A percentile compares a stretch with the other conserved stretches of the same genome.
Conservation (phyloP, 805 yeast species). For the Saccharomycopsis guyanensis region DNA sequence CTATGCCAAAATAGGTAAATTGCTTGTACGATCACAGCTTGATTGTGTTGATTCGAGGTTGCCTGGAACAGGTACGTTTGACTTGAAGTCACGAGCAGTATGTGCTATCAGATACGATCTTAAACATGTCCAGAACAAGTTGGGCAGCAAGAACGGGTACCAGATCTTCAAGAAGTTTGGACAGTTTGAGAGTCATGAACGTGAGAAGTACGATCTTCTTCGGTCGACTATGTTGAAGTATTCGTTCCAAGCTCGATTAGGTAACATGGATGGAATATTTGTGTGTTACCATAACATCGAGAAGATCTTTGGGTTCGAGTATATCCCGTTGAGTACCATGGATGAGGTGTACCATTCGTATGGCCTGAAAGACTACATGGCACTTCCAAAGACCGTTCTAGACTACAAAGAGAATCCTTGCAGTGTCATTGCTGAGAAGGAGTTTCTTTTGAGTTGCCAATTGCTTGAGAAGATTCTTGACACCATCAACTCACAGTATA, state of each 20-base stretch:
- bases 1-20: conserved; percentile 59
- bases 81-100: conserved; percentile 85
- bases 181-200: conserved; percentile 66
- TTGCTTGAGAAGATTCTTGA: conserved; percentile 43
- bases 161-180: conserved; percentile 59
- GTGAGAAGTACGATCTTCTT: conserved; percentile 71
- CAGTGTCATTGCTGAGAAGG: conserved; percentile 52
- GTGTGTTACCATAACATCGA: conserved; percentile 83
- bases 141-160: conserved; percentile 47
- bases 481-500: conserved; percentile 27
- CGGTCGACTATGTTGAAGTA: conserved; percentile 76
- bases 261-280: conserved; percentile 94
- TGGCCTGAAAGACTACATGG: conserved; percentile 19
- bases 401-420: conserved; percentile 30
- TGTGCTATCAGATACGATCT: conserved; percentile 77
- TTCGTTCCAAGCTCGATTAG: conserved; percentile 85
- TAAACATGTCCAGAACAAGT: conserved; percentile 39
- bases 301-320: conserved; percentile 83
- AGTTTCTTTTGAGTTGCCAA: conserved; percentile 53
- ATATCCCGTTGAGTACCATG: conserved; percentile 65
- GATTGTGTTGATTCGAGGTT: conserved; percentile 72
- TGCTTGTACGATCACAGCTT: conserved; percentile 82
- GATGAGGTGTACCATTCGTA: conserved; percentile 51
- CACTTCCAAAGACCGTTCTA: neutral
- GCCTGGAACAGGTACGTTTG: conserved; percentile 91